phyloP scores from a whole-genome alignment of 2,329 filamentous ascomycete species.

The Chrysosporium keratinophilum region DNA sequence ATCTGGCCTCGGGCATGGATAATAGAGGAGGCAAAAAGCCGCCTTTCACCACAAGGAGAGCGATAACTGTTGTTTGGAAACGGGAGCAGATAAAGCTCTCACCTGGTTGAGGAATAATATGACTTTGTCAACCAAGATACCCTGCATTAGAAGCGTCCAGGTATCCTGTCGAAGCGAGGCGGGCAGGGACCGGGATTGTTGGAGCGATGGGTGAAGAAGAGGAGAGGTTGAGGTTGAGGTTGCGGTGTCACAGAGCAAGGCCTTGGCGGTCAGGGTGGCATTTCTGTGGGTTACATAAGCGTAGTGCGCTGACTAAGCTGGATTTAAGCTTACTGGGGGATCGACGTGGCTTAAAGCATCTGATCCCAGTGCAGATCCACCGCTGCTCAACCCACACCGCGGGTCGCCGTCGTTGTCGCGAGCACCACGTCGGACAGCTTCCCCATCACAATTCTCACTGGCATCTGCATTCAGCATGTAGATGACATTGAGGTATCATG shows the following conservation, averaged over 20 bases:
- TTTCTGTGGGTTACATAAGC: constrained; percentile 8
- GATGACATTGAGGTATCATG: too few species aligned
- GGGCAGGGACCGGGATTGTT: constrained; percentile 9
- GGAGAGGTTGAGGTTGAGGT: not conserved
- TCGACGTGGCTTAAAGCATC: constrained; percentile 8
- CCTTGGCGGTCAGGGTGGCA: not conserved
- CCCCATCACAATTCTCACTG: too few species aligned
- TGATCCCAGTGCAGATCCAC: constrained; percentile 6
- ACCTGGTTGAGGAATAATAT: not conserved
- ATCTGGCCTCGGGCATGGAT: not conserved
- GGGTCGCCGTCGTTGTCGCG: not conserved
- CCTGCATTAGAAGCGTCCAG: constrained; percentile 1
- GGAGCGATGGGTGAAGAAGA: not conserved
- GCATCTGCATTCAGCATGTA: too few species aligned
- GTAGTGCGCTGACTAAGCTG: not conserved
- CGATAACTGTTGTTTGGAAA: not conserved
- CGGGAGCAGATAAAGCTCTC: not conserved
- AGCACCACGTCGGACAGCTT: too few species aligned
- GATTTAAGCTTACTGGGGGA: constrained; percentile 11
- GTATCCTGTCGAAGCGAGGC: constrained; percentile 12
- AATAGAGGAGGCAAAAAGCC: not conserved
- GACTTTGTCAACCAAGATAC: constrained; percentile 3
- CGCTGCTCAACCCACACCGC: constrained; percentile 1
- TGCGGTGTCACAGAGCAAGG: not conserved
- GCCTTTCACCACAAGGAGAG: not conserved